phyloP scores from a whole-genome alignment of 2,329 filamentous ascomycete genomes.

The Alternaria alternata region DNA sequence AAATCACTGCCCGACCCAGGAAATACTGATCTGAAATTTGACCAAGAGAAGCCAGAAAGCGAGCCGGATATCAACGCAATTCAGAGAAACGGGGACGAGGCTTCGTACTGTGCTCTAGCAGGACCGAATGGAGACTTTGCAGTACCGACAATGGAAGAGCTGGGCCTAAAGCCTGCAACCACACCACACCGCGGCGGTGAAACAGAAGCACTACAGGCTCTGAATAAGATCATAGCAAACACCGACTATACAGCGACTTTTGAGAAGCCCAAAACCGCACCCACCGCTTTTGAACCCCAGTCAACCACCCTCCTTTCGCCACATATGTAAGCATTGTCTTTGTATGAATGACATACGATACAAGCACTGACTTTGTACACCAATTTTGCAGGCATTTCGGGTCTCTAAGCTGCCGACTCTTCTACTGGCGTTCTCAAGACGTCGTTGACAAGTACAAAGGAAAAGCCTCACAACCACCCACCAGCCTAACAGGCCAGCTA shows the following conservation, averaged over 20 bases:
- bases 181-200: slow-evolving; percentile 77
- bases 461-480: slow-evolving; percentile 66
- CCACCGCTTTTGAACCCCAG: slow-evolving; percentile 75
- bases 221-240: slow-evolving; percentile 68
- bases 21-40: slow-evolving; percentile 66
- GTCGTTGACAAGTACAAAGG: slow-evolving; percentile 67
- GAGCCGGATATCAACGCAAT: slow-evolving; percentile 68
- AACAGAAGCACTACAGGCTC: slow-evolving; percentile 65
- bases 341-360: too few species aligned
- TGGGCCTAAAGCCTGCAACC: slow-evolving; percentile 68
- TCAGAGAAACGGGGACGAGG: slow-evolving; percentile 63
- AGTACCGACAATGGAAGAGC: slow-evolving; percentile 74
- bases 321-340: slow-evolving; percentile 55
- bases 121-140: slow-evolving; percentile 74
- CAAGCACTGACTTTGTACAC: too few species aligned
- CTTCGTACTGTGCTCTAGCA: slow-evolving; percentile 67
- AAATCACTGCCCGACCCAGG: slow-evolving; percentile 70
- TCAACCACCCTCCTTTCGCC: slow-evolving; percentile 77
- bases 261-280: slow-evolving; percentile 77
- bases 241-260: slow-evolving; percentile 76
- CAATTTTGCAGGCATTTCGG: slow-evolving; percentile 67
- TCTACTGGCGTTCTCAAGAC: slow-evolving; percentile 75
- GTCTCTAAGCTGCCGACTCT: slow-evolving; percentile 71
- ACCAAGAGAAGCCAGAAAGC: slow-evolving; percentile 62
- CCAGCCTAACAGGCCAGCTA: slow-evolving; percentile 75